Percentiles rank a stretch among this genome's conserved stretches.
Conservation (phyloP, 805 yeast species). For the Suhomyces faveliae region DNA sequence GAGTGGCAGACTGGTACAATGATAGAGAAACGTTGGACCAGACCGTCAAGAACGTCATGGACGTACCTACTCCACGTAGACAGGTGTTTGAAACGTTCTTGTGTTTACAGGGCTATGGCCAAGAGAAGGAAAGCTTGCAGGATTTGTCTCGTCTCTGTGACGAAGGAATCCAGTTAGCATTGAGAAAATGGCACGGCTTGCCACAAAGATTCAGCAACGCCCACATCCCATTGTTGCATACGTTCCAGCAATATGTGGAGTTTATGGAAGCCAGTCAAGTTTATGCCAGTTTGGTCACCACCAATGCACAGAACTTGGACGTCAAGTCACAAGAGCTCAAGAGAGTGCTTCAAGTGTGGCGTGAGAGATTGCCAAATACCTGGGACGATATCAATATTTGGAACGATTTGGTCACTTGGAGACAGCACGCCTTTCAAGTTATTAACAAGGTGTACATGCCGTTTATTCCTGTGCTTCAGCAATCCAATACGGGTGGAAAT, state of each 20-base stretch:
- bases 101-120: conserved; percentile 89
- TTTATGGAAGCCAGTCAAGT: conserved; percentile 97
- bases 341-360: conserved; percentile 94
- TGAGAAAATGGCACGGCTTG: conserved; percentile 89
- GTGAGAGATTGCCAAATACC: conserved; percentile 91
- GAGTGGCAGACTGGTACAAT: conserved; percentile 97
- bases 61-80: conserved; percentile 96
- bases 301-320: conserved; percentile 90
- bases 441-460: conserved; percentile 94
- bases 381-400: conserved; percentile 98
- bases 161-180: conserved; percentile 91
- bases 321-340: conserved; percentile 91
- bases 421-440: conserved; percentile 97
- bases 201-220: conserved; percentile 79
- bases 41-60: conserved; percentile 94
- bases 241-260: conserved; percentile 96
- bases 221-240: conserved; percentile 85
- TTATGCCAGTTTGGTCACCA: conserved; percentile 79
- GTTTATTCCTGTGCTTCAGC: conserved; percentile 80
- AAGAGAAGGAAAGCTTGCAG: conserved; percentile 79
- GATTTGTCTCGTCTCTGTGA: conserved; percentile 86
- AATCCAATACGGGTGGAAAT: conserved; percentile 59
- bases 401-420: conserved; percentile 98
- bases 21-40: conserved; percentile 94
- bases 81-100: conserved; percentile 94